A percentile compares a stretch with the other conserved stretches of the same genome.
phyloP scores from a whole-genome alignment of 2,329 filamentous ascomycete species.

The Didymella glomerata region DNA sequence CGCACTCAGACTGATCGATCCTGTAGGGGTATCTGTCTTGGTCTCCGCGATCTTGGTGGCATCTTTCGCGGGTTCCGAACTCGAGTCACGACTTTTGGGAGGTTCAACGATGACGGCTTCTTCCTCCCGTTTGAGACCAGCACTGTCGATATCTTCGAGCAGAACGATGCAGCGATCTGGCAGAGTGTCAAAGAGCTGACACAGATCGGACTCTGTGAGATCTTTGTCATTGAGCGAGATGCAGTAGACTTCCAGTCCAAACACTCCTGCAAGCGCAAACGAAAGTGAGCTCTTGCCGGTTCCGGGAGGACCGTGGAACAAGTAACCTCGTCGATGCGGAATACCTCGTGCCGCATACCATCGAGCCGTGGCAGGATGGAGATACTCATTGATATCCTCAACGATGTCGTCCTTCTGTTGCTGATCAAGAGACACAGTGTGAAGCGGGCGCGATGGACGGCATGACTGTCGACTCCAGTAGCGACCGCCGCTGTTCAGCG shows the following conservation, averaged over 20 bases:
- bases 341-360: conserved; percentile 89
- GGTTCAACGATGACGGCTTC: not conserved
- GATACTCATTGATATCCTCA: conserved; percentile 78
- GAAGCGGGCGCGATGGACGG: conserved; percentile 73
- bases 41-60: not conserved
- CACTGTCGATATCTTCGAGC: conserved; percentile 59
- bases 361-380: conserved; percentile 72
- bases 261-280: conserved; percentile 57
- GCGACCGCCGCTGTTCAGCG: conserved; percentile 42
- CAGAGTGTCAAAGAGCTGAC: conserved; percentile 54
- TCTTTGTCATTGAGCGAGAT: conserved; percentile 70
- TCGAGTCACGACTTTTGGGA: not conserved
- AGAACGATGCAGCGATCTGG: conserved; percentile 57
- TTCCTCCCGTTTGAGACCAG: conserved; percentile 52
- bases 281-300: conserved; percentile 72
- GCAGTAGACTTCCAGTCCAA: conserved; percentile 57
- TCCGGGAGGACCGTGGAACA: conserved; percentile 81
- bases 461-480: conserved; percentile 55
- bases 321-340: conserved; percentile 83
- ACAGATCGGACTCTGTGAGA: conserved; percentile 72
- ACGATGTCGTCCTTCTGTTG: conserved; percentile 72
- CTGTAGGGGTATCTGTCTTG: conserved; percentile 1
- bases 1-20: conserved; percentile 75
- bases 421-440: conserved; percentile 76
- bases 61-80: not conserved